Conservation (phyloP, 768 basidiomycete species). For the Zangia roseola region DNA sequence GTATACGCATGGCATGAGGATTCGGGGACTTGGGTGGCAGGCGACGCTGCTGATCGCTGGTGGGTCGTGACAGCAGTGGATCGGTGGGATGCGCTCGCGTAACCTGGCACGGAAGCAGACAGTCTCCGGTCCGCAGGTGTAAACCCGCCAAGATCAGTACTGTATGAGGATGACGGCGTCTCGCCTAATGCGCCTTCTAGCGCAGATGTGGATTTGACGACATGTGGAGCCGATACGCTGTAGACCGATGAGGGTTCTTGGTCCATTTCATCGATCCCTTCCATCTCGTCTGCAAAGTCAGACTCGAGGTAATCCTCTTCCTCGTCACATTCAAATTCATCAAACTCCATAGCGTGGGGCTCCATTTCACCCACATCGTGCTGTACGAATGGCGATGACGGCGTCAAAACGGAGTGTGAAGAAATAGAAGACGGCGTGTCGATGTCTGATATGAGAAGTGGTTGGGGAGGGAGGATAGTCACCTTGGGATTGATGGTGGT, state of each 20-base stretch:
- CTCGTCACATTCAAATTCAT: slow-evolving; percentile 34
- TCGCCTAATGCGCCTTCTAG: slow-evolving; percentile 33
- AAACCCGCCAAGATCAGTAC: slow-evolving; percentile 2
- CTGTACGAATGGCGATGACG: slow-evolving; percentile 29
- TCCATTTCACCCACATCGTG: slow-evolving; percentile 9
- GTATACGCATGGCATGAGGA: slow-evolving; percentile 22
- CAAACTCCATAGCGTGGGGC: slow-evolving; percentile 25
- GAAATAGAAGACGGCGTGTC: slow-evolving; percentile 33
- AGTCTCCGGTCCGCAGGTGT: slow-evolving; percentile 28
- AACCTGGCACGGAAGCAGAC: slow-evolving; percentile 34
- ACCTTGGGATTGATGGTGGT: slow-evolving; percentile 28
- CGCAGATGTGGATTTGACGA: slow-evolving; percentile 32
- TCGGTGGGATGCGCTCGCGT: slow-evolving; percentile 25
- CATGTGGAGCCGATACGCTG: slow-evolving; percentile 19
- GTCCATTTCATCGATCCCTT: slow-evolving; percentile 24
- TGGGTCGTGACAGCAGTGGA: slow-evolving; percentile 3
- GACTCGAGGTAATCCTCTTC: slow-evolving; percentile 31
- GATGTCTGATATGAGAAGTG: slow-evolving; percentile 23
- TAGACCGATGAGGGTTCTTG: slow-evolving; percentile 18
- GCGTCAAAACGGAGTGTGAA: slow-evolving; percentile 32
- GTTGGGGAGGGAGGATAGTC: slow-evolving; percentile 25
- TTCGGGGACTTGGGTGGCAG: slow-evolving; percentile 3
- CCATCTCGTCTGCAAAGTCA: slow-evolving; percentile 35
- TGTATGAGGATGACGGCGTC: slow-evolving; percentile 12
- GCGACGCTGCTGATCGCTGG: slow-evolving; percentile 9